Percentiles rank a stretch among this genome's conserved stretches.
Conservation (phyloP, 352 stramenopile genomes). For the Thraustotheca clavata region DNA sequence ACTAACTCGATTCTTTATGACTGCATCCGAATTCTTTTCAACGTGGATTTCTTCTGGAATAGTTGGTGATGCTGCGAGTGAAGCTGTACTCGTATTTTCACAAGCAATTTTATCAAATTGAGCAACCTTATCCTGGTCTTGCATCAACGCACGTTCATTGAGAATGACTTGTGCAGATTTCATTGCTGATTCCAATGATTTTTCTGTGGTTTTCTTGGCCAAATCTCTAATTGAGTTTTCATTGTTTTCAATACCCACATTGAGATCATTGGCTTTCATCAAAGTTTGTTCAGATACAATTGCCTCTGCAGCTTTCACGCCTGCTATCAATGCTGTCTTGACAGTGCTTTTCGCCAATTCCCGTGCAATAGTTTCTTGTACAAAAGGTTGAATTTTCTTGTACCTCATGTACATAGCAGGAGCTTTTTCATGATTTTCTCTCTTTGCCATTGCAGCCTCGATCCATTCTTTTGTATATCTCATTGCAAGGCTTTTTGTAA, state of each 20-base stretch:
- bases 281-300: neutral
- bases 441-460: neutral
- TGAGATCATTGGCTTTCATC: neutral
- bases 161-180: too few relatives aligned
- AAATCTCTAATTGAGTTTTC: too few relatives aligned
- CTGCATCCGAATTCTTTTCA: neutral
- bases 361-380: too few relatives aligned
- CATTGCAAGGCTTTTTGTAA: neutral
- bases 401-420: constrained; percentile 1
- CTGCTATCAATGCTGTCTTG: too few relatives aligned
- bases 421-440: neutral
- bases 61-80: too few relatives aligned
- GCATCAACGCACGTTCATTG: too few relatives aligned
- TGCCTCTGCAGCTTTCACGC: neutral
- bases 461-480: neutral
- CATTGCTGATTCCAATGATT: too few relatives aligned
- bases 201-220: too few relatives aligned
- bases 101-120: neutral
- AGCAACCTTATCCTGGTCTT: neutral
- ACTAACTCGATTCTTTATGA: neutral
- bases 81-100: too few relatives aligned
- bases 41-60: too few relatives aligned
- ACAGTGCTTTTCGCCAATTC: neutral
- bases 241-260: too few relatives aligned
- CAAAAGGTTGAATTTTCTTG: neutral